These are phyloP conservation scores for Jatropha podagrica DNA, from an alignment of 441 rosid species.

Conservation along the genomic window DNA sequence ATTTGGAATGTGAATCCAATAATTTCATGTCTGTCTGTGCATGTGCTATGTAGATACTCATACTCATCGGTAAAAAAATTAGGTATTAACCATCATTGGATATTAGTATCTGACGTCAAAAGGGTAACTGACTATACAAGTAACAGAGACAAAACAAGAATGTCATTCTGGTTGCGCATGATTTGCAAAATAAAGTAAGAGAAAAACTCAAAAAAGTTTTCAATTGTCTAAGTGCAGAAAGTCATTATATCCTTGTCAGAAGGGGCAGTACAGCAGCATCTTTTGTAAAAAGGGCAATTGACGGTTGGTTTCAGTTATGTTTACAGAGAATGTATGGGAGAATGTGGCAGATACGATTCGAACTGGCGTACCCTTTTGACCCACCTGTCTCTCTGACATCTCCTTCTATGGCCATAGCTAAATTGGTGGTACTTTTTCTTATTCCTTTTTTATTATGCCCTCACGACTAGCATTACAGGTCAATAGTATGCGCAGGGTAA, in stretches of 20 bases:
- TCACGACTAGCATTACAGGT: not conserved
- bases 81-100: not conserved
- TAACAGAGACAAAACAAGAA: not conserved
- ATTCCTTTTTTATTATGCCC: not conserved
- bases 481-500: not conserved
- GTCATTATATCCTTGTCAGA: not conserved
- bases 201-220: not conserved
- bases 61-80: not conserved
- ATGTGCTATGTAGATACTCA: too few species aligned
- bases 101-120: not conserved
- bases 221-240: not conserved
- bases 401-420: not conserved
- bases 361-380: not conserved
- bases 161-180: not conserved
- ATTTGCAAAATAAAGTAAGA: not conserved
- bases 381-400: not conserved
- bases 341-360: not conserved
- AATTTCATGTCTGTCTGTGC: not conserved
- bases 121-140: not conserved
- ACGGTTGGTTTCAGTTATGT: slow-evolving; percentile 6
- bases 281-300: not conserved
- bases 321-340: not conserved
- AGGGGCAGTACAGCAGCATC: not conserved
- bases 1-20: not conserved
- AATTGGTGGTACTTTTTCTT: not conserved